A percentile compares a stretch with the other conserved stretches of the same genome.
Conservation (phyloP, 805 yeast genomes). For the Spathaspora boniae region DNA sequence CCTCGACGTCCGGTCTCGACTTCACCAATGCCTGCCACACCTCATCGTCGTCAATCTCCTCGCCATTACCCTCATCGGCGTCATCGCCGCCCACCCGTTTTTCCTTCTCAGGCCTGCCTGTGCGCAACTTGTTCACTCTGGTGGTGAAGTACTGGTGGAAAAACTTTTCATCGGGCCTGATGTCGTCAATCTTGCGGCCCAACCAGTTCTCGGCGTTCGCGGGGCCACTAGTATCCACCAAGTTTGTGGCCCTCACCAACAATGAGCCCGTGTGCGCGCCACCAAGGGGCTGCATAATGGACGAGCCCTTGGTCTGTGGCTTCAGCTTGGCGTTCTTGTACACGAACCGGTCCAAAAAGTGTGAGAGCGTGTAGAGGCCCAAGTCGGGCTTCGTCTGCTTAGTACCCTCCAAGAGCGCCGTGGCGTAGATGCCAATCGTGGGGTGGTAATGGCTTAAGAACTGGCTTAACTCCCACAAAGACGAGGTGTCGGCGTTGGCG, state of each 20-base stretch:
- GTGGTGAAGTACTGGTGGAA: conserved; percentile 79
- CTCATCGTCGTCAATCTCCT: conserved; percentile 60
- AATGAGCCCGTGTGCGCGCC: conserved; percentile 74
- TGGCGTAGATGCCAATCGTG: conserved; percentile 78
- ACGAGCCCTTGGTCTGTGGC: conserved; percentile 70
- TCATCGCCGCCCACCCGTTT: conserved; percentile 30
- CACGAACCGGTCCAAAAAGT: conserved; percentile 92
- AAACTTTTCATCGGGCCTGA: conserved; percentile 85
- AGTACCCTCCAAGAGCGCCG: conserved; percentile 51
- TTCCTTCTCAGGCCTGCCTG: conserved; percentile 18
- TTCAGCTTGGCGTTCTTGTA: conserved; percentile 88
- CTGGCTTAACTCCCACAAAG: conserved; percentile 81
- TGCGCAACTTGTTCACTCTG: conserved; percentile 42
- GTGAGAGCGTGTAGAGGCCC: conserved; percentile 81
- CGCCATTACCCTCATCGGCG: conserved; percentile 27
- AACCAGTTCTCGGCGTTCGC: conserved; percentile 87
- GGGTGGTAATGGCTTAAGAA: conserved; percentile 88
- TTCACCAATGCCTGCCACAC: conserved; percentile 79
- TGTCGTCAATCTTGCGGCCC: conserved; percentile 53
- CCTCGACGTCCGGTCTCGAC: conserved; percentile 62
- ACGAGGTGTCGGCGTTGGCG: conserved; percentile 79
- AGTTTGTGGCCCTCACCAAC: conserved; percentile 60
- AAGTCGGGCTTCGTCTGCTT: conserved; percentile 77
- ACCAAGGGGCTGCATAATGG: conserved; percentile 97
- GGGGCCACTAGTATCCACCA: conserved; percentile 49